Evolutionary conservation across 2,329 filamentous ascomycete species (phyloP).

Genomic region (Knufia fluminis): DNA sequence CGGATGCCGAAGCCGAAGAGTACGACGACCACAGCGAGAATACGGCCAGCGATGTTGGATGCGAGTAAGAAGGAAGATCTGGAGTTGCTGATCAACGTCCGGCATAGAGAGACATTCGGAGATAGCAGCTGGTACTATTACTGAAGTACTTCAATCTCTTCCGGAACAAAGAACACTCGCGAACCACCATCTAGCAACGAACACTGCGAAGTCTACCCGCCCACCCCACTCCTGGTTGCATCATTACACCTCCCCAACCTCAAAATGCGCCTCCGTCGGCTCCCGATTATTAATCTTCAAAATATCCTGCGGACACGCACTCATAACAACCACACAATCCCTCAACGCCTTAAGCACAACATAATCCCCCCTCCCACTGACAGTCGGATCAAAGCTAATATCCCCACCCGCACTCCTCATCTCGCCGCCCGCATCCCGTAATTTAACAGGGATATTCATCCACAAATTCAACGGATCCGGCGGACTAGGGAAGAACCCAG

Average conservation of each 20-base stretch:
- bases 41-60: no score
- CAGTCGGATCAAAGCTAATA: constrained; percentile 28
- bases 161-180: no score
- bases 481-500: constrained; percentile 21
- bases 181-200: no score
- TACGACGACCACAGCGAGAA: no score
- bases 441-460: constrained; percentile 36
- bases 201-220: no score
- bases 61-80: no score
- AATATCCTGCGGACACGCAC: constrained; percentile 36
- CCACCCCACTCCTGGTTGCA: no score
- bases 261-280: constrained; percentile 27
- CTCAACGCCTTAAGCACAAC: constrained; percentile 30
- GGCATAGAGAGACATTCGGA: no score
- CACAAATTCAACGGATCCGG: constrained; percentile 38
- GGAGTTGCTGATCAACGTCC: no score
- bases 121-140: no score
- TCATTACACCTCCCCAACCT: constrained; percentile 11
- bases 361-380: constrained; percentile 29
- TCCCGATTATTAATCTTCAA: constrained; percentile 30
- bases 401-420: constrained; percentile 18
- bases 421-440: constrained; percentile 12
- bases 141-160: no score
- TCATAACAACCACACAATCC: constrained; percentile 34
- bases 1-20: no score